A percentile compares a stretch with the other conserved stretches of the same genome.
phyloP scores from a whole-genome alignment of 345 rosid species.

The Turritis glabra region DNA sequence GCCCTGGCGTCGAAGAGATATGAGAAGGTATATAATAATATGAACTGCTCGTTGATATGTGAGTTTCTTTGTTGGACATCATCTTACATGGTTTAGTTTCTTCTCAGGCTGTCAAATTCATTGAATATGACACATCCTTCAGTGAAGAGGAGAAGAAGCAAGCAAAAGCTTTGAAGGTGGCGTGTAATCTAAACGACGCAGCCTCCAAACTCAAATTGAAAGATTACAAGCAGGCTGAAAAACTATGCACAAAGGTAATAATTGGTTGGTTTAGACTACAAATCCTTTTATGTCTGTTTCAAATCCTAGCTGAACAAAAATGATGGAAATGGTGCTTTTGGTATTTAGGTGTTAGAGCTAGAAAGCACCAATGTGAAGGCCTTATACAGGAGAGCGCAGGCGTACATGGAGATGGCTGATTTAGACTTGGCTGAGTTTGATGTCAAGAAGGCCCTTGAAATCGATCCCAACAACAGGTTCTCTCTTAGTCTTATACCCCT shows the following conservation, averaged over 20 bases:
- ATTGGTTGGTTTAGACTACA: background rate
- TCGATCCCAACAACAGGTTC: slow-evolving; percentile 77
- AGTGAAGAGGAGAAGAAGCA: slow-evolving; percentile 82
- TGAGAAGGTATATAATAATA: slow-evolving; percentile 58
- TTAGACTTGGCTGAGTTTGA: slow-evolving; percentile 82
- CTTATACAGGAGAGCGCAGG: slow-evolving; percentile 77
- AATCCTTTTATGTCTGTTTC: background rate
- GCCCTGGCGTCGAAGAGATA: slow-evolving; percentile 80
- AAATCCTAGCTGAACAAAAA: background rate
- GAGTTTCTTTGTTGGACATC: background rate
- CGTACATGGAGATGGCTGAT: slow-evolving; percentile 67
- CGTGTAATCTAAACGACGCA: slow-evolving; percentile 84
- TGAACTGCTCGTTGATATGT: background rate
- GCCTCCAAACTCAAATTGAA: slow-evolving; percentile 87
- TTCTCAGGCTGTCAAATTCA: slow-evolving; percentile 71
- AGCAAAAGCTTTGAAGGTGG: slow-evolving; percentile 73
- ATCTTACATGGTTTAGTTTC: slow-evolving; percentile 12
- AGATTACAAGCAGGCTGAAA: slow-evolving; percentile 79
- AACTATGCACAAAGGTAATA: slow-evolving; percentile 69
- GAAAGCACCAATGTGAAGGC: slow-evolving; percentile 78
- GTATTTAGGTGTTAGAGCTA: slow-evolving; percentile 59
- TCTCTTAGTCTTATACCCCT: background rate
- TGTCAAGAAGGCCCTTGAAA: slow-evolving; percentile 80
- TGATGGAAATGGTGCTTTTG: background rate
- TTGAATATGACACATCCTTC: slow-evolving; percentile 78